These are phyloP conservation scores for Wakefieldia striispora DNA, from an alignment of 768 basidiomycete genomes.

Conservation along the genomic window DNA sequence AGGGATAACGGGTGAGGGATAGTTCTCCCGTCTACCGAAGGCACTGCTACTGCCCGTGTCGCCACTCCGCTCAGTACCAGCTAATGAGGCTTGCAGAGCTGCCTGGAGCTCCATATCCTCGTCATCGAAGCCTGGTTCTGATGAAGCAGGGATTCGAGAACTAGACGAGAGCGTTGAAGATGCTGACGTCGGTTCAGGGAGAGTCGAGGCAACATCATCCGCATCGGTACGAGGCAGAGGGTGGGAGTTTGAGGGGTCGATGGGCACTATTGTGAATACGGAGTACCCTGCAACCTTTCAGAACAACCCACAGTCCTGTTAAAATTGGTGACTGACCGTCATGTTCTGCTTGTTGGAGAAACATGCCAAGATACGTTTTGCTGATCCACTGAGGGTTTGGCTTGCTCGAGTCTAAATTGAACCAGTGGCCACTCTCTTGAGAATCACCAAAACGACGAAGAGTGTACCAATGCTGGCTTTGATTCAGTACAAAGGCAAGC, in stretches of 20 bases:
- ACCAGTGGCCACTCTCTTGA: slow-evolving; percentile 67
- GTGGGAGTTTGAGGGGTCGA: slow-evolving; percentile 50
- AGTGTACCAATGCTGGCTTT: slow-evolving; percentile 88
- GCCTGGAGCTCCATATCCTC: slow-evolving; percentile 89
- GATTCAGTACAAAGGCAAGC: slow-evolving; percentile 84
- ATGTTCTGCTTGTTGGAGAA: slow-evolving; percentile 80
- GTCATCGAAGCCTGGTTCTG: slow-evolving; percentile 54
- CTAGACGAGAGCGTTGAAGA: slow-evolving; percentile 10
- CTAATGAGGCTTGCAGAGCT: slow-evolving; percentile 79
- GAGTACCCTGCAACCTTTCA: slow-evolving; percentile 61
- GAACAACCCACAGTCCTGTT: background rate
- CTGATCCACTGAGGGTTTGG: slow-evolving; percentile 77
- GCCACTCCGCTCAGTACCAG: slow-evolving; percentile 19
- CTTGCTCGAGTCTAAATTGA: slow-evolving; percentile 81
- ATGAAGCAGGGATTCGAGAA: slow-evolving; percentile 8
- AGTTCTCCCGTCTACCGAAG: slow-evolving; percentile 12
- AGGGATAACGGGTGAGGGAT: slow-evolving; percentile 24
- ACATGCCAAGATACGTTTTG: slow-evolving; percentile 80
- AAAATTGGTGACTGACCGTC: slow-evolving; percentile 55
- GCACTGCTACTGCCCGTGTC: slow-evolving; percentile 3
- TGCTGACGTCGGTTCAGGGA: slow-evolving; percentile 52
- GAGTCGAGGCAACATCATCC: slow-evolving; percentile 65
- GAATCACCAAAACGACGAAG: slow-evolving; percentile 73
- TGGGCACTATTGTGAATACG: slow-evolving; percentile 71
- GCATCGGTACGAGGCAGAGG: slow-evolving; percentile 63